A percentile compares a stretch with the other conserved stretches of the same genome.
These are phyloP conservation scores for Botrytis paeoniae DNA, from an alignment of 2,329 filamentous ascomycete genomes.

Conservation along the genomic window DNA sequence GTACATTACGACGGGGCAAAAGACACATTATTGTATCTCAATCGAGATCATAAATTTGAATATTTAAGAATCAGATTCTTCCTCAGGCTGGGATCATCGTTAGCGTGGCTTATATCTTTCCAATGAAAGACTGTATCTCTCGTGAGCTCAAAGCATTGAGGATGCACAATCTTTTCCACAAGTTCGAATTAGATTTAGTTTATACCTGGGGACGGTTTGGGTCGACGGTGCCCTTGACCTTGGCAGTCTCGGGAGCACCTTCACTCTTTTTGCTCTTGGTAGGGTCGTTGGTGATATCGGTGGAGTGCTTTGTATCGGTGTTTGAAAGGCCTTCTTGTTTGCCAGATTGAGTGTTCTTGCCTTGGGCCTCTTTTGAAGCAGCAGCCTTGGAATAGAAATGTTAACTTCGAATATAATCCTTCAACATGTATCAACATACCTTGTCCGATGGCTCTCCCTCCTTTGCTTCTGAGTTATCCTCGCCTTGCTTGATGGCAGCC, in stretches of 20 bases:
- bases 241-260: conserved; percentile 53
- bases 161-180: conserved; percentile 7
- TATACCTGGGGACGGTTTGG: conserved; percentile 33
- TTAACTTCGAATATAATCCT: conserved; percentile 1
- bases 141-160: conserved; percentile 10
- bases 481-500: conserved; percentile 32
- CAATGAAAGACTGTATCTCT: conserved; percentile 24
- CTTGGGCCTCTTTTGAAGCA: conserved; percentile 35
- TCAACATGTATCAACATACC: conserved; percentile 20
- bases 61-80: conserved; percentile 15
- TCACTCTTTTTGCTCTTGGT: conserved; percentile 56
- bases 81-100: conserved; percentile 24
- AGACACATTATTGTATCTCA: conserved; percentile 8
- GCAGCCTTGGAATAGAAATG: conserved; percentile 27
- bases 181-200: conserved; percentile 11
- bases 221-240: conserved; percentile 49
- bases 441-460: conserved; percentile 29
- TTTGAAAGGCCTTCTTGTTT: conserved; percentile 55
- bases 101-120: conserved; percentile 24
- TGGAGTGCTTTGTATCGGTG: conserved; percentile 50
- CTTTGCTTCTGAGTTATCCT: conserved; percentile 21
- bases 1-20: conserved; percentile 23
- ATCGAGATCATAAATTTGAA: conserved; percentile 9
- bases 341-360: conserved; percentile 44
- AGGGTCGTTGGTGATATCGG: conserved; percentile 42